Evolutionary conservation across 345 rosid species (phyloP).

Genomic region (Kernera saxatilis): DNA sequence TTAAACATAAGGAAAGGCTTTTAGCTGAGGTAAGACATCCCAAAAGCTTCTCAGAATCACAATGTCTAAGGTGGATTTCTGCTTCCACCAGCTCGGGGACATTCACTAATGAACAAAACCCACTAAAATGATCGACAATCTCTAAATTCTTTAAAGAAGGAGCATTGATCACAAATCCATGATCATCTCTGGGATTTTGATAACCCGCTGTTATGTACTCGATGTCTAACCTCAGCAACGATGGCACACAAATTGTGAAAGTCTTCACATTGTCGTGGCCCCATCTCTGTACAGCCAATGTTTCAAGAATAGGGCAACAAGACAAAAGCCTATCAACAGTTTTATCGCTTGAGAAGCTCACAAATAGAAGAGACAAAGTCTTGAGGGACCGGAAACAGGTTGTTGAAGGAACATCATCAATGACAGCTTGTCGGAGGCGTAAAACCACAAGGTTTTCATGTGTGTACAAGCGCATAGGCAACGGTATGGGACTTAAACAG

Average conservation of each 20-base stretch:
- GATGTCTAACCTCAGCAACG: not conserved
- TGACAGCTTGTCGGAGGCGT: not conserved
- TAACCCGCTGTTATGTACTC: not conserved
- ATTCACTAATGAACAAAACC: not conserved
- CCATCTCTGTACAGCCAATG: not conserved
- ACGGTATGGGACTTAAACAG: not conserved
- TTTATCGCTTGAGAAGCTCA: not conserved
- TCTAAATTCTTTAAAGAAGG: not conserved
- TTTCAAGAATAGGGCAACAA: not conserved
- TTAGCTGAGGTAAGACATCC: slow-evolving; percentile 1
- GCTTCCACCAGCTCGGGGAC: not conserved
- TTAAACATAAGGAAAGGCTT: not conserved
- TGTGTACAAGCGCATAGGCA: not conserved
- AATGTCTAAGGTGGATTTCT: not conserved
- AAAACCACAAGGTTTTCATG: not conserved
- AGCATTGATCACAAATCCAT: not conserved
- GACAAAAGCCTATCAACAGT: not conserved
- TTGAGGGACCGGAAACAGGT: not conserved
- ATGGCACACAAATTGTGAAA: not conserved
- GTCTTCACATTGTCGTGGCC: not conserved
- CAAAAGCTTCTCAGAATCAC: slow-evolving; percentile 1
- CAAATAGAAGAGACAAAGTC: not conserved
- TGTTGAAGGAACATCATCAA: not conserved
- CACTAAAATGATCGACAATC: not conserved
- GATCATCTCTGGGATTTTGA: not conserved